Evolutionary conservation across 2,329 filamentous ascomycete genomes (phyloP).

Genomic region (Cordyceps fumosorosea): DNA sequence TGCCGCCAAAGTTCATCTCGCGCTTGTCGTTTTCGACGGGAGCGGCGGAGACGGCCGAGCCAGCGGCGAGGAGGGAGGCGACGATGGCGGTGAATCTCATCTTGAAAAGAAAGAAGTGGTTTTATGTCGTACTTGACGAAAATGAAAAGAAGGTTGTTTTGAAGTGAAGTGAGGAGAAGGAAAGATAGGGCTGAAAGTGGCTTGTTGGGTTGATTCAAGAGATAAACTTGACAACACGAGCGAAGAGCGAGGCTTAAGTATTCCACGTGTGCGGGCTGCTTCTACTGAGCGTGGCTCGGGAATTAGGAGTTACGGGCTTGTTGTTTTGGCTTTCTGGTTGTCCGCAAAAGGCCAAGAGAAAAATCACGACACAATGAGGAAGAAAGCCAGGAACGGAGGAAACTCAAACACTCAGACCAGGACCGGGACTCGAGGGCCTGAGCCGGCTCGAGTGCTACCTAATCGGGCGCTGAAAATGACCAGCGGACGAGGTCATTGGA

Average conservation of each 20-base stretch:
- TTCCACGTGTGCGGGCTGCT: not conserved
- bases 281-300: not conserved
- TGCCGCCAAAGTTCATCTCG: slow-evolving; percentile 11
- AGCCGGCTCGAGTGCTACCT: slow-evolving; percentile 4
- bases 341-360: not conserved
- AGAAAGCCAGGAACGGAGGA: not conserved
- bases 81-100: slow-evolving; percentile 7
- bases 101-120: not conserved
- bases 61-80: slow-evolving; percentile 1
- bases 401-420: not conserved
- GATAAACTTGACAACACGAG: not conserved
- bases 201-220: not conserved
- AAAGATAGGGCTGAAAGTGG: not conserved
- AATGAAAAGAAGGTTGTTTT: not conserved
- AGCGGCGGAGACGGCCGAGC: not conserved
- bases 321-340: not conserved
- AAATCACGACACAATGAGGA: not conserved
- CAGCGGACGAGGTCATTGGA: not conserved
- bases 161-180: not conserved
- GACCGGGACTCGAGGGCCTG: not conserved
- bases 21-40: slow-evolving; percentile 2
- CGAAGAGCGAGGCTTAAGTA: slow-evolving; percentile 1
- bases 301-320: not conserved
- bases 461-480: not conserved
- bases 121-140: not conserved